A percentile compares a stretch with the other conserved stretches of the same genome.
These are phyloP conservation scores for Lactarius pseudohatsudake DNA, from an alignment of 768 basidiomycete species.

Conservation along the genomic window DNA sequence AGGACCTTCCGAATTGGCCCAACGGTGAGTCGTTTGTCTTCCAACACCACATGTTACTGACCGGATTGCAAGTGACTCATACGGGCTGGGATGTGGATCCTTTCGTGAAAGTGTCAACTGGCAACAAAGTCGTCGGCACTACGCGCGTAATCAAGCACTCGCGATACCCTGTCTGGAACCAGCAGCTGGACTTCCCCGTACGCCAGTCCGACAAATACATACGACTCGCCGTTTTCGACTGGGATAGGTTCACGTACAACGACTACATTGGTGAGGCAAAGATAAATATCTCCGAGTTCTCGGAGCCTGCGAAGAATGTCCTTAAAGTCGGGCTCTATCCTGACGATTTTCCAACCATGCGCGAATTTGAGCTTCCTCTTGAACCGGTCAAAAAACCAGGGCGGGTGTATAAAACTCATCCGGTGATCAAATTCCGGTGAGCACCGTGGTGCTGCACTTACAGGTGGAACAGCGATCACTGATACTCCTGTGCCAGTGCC, in stretches of 20 bases:
- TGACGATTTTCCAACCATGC: conserved; percentile 61
- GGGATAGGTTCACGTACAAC: conserved; percentile 91
- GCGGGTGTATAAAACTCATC: conserved; percentile 67
- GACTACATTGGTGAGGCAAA: conserved; percentile 82
- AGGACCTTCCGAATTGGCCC: conserved; percentile 78
- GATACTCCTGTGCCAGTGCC: conserved; percentile 50
- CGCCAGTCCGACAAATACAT: conserved; percentile 78
- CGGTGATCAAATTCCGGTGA: conserved; percentile 65
- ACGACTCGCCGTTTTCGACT: conserved; percentile 85
- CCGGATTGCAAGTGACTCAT: conserved; percentile 59
- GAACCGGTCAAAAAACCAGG: conserved; percentile 41
- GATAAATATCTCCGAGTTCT: conserved; percentile 68
- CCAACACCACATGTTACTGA: background rate
- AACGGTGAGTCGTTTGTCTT: conserved; percentile 62
- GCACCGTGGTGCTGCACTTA: conserved; percentile 22
- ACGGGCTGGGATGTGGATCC: conserved; percentile 97
- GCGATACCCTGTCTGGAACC: conserved; percentile 87
- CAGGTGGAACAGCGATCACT: background rate
- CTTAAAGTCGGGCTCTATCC: conserved; percentile 53
- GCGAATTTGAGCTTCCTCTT: conserved; percentile 66
- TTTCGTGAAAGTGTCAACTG: conserved; percentile 92
- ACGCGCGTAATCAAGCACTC: conserved; percentile 86
- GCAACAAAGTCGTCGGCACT: conserved; percentile 88
- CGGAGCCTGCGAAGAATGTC: conserved; percentile 40
- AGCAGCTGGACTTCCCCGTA: conserved; percentile 94